Base-by-base conservation (phyloP, 352 stramenopile genomes). In the Phytopythium ostracodes region DNA sequence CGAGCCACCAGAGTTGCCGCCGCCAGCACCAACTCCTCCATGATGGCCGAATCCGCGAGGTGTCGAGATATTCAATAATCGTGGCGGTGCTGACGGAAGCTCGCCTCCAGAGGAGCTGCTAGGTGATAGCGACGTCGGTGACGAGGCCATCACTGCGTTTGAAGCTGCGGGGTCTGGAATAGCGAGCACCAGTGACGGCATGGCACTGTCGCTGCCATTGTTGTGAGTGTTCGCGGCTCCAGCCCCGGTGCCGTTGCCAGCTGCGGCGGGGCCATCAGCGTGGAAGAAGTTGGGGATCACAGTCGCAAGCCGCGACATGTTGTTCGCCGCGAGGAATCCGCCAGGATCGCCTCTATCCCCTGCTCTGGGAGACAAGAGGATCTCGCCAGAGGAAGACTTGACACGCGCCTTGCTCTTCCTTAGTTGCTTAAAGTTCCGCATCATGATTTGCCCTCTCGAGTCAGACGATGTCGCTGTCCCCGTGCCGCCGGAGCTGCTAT, bases 221-320 rank as follows among this genome's bases (percentile, higher is more conserved):
- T 40, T 40, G 27, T 10, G 2, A n/a, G 27, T 7, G 43, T 14
- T 63, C 5, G 40, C 68, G 18, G 52, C 31, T 38, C 59, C 63
- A 52, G 49, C 29, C 22, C 24, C 35, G 18, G 50, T 56, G 17
- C 53, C 68, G 44, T 57, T 65, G 43, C 51, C 70, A 6, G 27
- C 44, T 6, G 40, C 44, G 31, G 33, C 55, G 44, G 61, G 66
- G 36, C 17, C 66, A 25, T 85, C 76, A 0, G 69, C 68, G 50
- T 81, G 60, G n/a, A 85, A 85, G 17, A 85, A 73, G 17, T 81
- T 85, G 0, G 55, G 55, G 27, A 60, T 60, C 15, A 60, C 55
- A 20, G 55, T 60, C 25, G 55, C 55, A 6, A 60, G 29, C 15
- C 55, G 55, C 17, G 55, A 60, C 55, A 60, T 60, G 55, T 60